These are phyloP conservation scores for Tylopilus intermedius DNA, from an alignment of 768 basidiomycete genomes.

Conservation along the genomic window DNA sequence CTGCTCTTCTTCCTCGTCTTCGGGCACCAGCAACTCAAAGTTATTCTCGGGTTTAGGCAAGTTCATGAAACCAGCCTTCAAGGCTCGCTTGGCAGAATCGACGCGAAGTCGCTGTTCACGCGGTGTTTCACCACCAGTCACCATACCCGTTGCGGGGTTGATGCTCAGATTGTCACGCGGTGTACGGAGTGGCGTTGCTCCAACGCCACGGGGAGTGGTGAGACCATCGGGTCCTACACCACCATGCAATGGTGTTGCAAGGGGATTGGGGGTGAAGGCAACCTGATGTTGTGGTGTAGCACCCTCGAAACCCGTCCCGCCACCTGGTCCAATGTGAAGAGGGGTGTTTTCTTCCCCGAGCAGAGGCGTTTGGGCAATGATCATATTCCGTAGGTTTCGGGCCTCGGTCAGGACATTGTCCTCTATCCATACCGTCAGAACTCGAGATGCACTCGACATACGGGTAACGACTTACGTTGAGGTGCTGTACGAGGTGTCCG, in stretches of 20 bases:
- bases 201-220: conserved; percentile 51
- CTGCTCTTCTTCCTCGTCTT: conserved; percentile 64
- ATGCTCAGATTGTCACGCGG: conserved; percentile 91
- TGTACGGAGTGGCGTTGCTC: conserved; percentile 86
- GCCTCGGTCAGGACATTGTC: conserved; percentile 95
- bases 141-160: conserved; percentile 63
- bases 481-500: conserved; percentile 92
- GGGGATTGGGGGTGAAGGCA: conserved; percentile 92
- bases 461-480: conserved; percentile 59
- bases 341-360: conserved; percentile 98
- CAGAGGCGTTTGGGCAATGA: conserved; percentile 85
- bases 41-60: conserved; percentile 95
- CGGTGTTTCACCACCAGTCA: conserved; percentile 62
- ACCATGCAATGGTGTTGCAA: conserved; percentile 73
- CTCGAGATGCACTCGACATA: conserved; percentile 4
- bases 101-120: conserved; percentile 63
- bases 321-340: conserved; percentile 64
- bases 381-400: conserved; percentile 92
- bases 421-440: conserved; percentile 44
- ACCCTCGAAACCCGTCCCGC: conserved; percentile 89
- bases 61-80: conserved; percentile 75
- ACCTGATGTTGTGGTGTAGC: conserved; percentile 91
- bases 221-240: conserved; percentile 42
- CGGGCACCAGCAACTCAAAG: conserved; percentile 89
- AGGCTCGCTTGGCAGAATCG: conserved; percentile 64